These are phyloP conservation scores for Ambrosia artemisiifolia DNA, from an alignment of 129 eudicot genomes.

Conservation along the genomic window DNA sequence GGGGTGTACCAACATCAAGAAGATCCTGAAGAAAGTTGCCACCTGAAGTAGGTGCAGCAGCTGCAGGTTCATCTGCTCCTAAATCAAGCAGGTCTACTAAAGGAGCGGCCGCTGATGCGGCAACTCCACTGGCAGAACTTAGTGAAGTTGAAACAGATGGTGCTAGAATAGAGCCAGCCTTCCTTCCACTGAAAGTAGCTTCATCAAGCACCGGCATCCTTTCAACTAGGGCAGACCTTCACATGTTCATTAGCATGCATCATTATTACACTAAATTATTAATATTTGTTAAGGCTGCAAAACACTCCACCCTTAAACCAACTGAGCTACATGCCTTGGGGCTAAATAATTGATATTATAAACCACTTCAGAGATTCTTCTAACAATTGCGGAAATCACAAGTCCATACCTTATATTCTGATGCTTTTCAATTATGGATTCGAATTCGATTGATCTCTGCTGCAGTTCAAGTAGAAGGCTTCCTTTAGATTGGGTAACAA, in stretches of 20 bases:
- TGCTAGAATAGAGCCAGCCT: constrained; percentile 64
- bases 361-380: not conserved
- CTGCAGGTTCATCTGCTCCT: constrained; percentile 62
- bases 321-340: no score
- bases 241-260: constrained; percentile 19
- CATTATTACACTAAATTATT: constrained; percentile 2
- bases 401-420: constrained; percentile 66
- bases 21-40: constrained; percentile 94
- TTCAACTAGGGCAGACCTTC: constrained; percentile 82
- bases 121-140: constrained; percentile 67
- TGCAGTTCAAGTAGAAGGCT: constrained; percentile 93
- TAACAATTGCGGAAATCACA: not conserved
- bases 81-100: constrained; percentile 89
- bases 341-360: not conserved
- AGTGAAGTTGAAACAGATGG: constrained; percentile 59
- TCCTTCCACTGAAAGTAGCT: constrained; percentile 77
- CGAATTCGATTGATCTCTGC: constrained; percentile 85
- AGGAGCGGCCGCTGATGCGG: constrained; percentile 65
- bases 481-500: constrained; percentile 70
- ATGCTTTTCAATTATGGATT: constrained; percentile 82
- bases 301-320: no score
- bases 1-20: constrained; percentile 76
- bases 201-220: constrained; percentile 98
- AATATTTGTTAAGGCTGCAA: not conserved
- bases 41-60: constrained; percentile 65